phyloP scores from a whole-genome alignment of 495 filamentous ascomycete species.

The Parmelia sp. region DNA sequence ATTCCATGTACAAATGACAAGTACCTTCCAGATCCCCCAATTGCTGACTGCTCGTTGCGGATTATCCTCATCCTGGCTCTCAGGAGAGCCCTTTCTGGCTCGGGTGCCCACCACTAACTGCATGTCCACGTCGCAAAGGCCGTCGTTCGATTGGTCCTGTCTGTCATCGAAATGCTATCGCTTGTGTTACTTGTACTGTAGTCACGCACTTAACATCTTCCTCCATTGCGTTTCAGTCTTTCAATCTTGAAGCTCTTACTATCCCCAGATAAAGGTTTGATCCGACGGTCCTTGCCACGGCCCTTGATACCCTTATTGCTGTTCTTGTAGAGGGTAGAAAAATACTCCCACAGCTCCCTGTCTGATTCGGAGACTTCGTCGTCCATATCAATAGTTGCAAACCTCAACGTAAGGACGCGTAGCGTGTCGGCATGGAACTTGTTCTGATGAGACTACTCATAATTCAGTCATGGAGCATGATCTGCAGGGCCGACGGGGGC shows the following conservation, averaged over 20 bases:
- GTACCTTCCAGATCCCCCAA: no score
- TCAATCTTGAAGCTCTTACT: constrained; percentile 3
- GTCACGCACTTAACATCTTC: neutral
- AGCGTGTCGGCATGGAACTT: constrained; percentile 77
- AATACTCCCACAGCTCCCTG: constrained; percentile 78
- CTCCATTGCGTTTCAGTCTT: neutral
- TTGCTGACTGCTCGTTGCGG: neutral
- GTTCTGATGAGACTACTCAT: constrained; percentile 78
- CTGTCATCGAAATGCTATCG: neutral
- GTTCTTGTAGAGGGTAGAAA: constrained; percentile 84
- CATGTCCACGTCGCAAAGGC: neutral
- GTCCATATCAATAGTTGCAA: constrained; percentile 57
- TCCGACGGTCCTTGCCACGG: constrained; percentile 68
- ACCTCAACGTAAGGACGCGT: constrained; percentile 63
- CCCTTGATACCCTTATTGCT: constrained; percentile 93
- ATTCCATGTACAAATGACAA: neutral
- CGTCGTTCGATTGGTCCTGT: neutral
- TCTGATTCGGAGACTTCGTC: constrained; percentile 61
- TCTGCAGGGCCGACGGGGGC: neutral
- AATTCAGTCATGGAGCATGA: constrained; percentile 4
- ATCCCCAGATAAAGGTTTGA: constrained; percentile 1
- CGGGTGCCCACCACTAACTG: neutral
- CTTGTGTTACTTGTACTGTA: neutral
- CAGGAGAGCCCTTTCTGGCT: neutral
- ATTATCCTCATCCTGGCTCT: neutral